A percentile compares a stretch with the other conserved stretches of the same genome.
Evolutionary conservation across 306 rosid genomes (phyloP).

Genomic region (Vigna hirtella): DNA sequence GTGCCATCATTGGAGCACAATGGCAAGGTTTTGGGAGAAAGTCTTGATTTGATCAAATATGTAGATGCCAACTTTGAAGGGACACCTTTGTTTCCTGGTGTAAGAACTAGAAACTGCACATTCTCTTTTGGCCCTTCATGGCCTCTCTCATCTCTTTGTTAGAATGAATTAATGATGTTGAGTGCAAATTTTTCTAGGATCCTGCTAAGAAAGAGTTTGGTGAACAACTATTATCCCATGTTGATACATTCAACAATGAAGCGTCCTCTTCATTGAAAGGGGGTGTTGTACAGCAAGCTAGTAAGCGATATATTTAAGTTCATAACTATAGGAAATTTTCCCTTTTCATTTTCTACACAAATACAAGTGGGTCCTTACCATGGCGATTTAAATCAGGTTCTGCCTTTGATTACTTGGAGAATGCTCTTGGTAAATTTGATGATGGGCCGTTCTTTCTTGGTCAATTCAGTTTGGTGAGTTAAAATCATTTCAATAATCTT

Average conservation of each 20-base stretch:
- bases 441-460: slow-evolving; percentile 85
- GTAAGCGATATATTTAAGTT: slow-evolving; percentile 46
- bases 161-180: slow-evolving; percentile 16
- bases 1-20: slow-evolving; percentile 94
- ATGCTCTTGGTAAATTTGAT: slow-evolving; percentile 69
- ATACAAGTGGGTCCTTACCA: background rate
- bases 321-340: background rate
- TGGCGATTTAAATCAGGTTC: slow-evolving; percentile 48
- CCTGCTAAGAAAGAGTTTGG: slow-evolving; percentile 64
- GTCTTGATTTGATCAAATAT: slow-evolving; percentile 85
- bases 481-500: slow-evolving; percentile 18
- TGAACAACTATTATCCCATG: slow-evolving; percentile 63
- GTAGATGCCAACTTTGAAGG: slow-evolving; percentile 64
- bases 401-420: slow-evolving; percentile 78
- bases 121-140: background rate
- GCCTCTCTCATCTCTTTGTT: background rate
- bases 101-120: slow-evolving; percentile 42
- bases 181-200: slow-evolving; percentile 52
- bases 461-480: slow-evolving; percentile 72
- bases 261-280: slow-evolving; percentile 50
- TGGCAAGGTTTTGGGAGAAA: slow-evolving; percentile 80
- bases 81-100: slow-evolving; percentile 62
- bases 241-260: slow-evolving; percentile 51
- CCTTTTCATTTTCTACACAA: background rate
- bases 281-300: slow-evolving; percentile 47